These are phyloP conservation scores for Phytophthora palmivora DNA, from an alignment of 352 stramenopile species.

Conservation along the genomic window DNA sequence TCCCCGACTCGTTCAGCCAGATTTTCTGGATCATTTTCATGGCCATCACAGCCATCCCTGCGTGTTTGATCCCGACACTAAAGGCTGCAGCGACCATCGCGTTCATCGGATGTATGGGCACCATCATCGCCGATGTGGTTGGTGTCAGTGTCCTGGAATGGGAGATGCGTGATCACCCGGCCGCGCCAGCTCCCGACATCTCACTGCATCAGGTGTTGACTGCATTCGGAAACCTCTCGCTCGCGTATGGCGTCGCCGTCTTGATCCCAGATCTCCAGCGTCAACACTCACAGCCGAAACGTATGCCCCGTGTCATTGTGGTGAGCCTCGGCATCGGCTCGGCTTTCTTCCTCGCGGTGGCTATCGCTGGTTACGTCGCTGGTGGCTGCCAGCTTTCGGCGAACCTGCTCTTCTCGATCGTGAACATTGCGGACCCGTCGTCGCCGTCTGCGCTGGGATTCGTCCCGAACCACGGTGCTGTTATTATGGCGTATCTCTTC, in stretches of 20 bases:
- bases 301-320: slow-evolving; percentile 55
- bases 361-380: too few relatives aligned
- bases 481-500: slow-evolving; percentile 45
- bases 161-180: slow-evolving; percentile 41
- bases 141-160: slow-evolving; percentile 37
- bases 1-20: slow-evolving; percentile 57
- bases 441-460: slow-evolving; percentile 33
- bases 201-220: slow-evolving; percentile 43
- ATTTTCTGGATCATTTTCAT: slow-evolving; percentile 51
- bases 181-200: slow-evolving; percentile 30
- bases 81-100: slow-evolving; percentile 35
- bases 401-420: too few relatives aligned
- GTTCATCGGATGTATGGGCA: slow-evolving; percentile 39
- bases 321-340: slow-evolving; percentile 52
- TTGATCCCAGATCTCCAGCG: slow-evolving; percentile 43
- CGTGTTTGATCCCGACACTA: slow-evolving; percentile 41
- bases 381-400: too few relatives aligned
- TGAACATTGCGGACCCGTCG: too few relatives aligned
- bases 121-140: slow-evolving; percentile 42
- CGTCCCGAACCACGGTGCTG: slow-evolving; percentile 29
- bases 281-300: slow-evolving; percentile 53
- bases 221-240: slow-evolving; percentile 45
- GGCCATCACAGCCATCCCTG: slow-evolving; percentile 40
- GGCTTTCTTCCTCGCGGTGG: slow-evolving; percentile 43
- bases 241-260: slow-evolving; percentile 44